Conservation (phyloP, 768 basidiomycete genomes). For the Mycena venus region DNA sequence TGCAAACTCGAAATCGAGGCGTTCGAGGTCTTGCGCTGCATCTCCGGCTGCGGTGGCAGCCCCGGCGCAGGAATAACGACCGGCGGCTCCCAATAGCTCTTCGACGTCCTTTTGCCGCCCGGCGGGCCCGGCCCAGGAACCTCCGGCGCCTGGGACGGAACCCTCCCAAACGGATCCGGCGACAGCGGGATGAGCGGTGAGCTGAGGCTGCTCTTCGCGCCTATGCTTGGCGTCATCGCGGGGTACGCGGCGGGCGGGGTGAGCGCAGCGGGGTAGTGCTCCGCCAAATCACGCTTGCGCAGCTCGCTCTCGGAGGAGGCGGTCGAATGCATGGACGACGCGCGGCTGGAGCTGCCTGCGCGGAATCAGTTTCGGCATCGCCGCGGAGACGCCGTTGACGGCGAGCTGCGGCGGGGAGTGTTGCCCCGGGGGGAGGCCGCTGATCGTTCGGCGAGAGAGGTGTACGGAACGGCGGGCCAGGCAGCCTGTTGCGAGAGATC, state of each 20-base stretch:
- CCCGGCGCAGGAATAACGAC: slow-evolving; percentile 28
- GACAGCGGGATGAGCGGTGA: slow-evolving; percentile 86
- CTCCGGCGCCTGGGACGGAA: slow-evolving; percentile 59
- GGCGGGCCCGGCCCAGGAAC: neutral
- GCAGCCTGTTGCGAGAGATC: slow-evolving; percentile 36
- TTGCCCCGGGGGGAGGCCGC: slow-evolving; percentile 2
- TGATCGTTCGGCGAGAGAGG: slow-evolving; percentile 43
- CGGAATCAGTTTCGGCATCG: slow-evolving; percentile 66
- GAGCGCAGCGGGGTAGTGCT: slow-evolving; percentile 59
- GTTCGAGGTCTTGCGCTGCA: slow-evolving; percentile 30
- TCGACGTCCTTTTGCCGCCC: slow-evolving; percentile 36
- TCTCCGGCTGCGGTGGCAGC: slow-evolving; percentile 37
- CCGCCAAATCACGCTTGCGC: slow-evolving; percentile 64
- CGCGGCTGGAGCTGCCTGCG: slow-evolving; percentile 31
- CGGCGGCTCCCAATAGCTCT: slow-evolving; percentile 59
- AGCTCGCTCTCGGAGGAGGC: slow-evolving; percentile 60
- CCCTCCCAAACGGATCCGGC: slow-evolving; percentile 86
- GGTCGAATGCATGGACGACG: neutral
- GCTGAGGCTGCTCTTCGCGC: slow-evolving; percentile 44
- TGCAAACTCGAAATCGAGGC: slow-evolving; percentile 1
- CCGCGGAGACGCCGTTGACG: slow-evolving; percentile 77
- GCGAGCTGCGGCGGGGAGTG: slow-evolving; percentile 74
- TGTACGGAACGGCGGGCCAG: slow-evolving; percentile 64
- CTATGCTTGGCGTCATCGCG: slow-evolving; percentile 43
- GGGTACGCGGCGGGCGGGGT: slow-evolving; percentile 50